Evolutionary conservation across 176 grass and related monocot genomes (phyloP).

Genomic region (Bonia amplexicaulis): DNA sequence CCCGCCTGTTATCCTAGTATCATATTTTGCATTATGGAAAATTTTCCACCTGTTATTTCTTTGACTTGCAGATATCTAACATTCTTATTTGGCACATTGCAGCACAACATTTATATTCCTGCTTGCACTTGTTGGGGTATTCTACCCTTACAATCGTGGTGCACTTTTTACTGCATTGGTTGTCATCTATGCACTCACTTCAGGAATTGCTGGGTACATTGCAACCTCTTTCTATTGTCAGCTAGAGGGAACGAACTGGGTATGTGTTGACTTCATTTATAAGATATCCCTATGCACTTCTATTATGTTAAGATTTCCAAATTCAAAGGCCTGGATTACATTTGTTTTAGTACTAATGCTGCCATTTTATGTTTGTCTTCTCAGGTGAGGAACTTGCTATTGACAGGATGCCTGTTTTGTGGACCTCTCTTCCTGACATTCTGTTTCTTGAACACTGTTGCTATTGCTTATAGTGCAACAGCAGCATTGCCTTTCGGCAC

Average conservation of each 20-base stretch:
- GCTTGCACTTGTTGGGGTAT: slow-evolving; percentile 89
- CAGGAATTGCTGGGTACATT: slow-evolving; percentile 95
- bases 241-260: slow-evolving; percentile 92
- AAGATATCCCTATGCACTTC: neutral
- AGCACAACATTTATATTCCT: slow-evolving; percentile 97
- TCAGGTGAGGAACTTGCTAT: slow-evolving; percentile 94
- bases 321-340: neutral
- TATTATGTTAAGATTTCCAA: neutral
- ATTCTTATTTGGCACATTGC: slow-evolving; percentile 5
- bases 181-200: slow-evolving; percentile 96
- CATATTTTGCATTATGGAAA: neutral
- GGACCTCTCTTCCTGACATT: slow-evolving; percentile 94
- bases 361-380: slow-evolving; percentile 14
- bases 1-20: neutral
- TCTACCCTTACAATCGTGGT: slow-evolving; percentile 97
- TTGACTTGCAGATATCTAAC: slow-evolving; percentile 13
- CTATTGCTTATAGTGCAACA: slow-evolving; percentile 90
- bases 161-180: slow-evolving; percentile 95
- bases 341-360: slow-evolving; percentile 14
- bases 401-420: slow-evolving; percentile 88
- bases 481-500: slow-evolving; percentile 92
- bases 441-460: slow-evolving; percentile 95
- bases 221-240: slow-evolving; percentile 91
- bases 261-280: slow-evolving; percentile 32
- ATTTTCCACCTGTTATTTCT: neutral